Base-by-base conservation (phyloP, 805 yeast species). In the Yarrowia sp. region DNA sequence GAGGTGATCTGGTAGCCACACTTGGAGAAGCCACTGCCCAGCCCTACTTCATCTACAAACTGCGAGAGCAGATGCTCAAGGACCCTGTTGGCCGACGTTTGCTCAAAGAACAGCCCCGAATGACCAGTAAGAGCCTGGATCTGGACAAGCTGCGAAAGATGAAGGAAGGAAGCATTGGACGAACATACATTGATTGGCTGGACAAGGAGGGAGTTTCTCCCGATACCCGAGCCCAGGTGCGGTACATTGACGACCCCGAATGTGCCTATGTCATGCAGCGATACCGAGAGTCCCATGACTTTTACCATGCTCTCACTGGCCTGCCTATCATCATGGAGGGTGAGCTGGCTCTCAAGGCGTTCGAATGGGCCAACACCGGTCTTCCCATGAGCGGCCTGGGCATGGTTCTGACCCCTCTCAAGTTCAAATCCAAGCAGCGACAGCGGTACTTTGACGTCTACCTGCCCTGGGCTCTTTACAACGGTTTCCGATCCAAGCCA, bases 341-440 rank as follows among this genome's bases (percentile, higher is more conserved):
- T n/a, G 99, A 95, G 75, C 88, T 95, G 66, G 92, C 97, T 0
- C 89, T 95, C 19, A 95, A 95, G 77, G 89, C 92, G 56, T 87
- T 95, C 72, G 99, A 94, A 77, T 96, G 88, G 74, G 89, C 95
- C 74, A 94, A 95, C 76, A 84, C 94, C 69, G 96, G 96, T 5
- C 86, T 95, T 53, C 98, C 98, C 14, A 93, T 94, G 96, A 92
- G 97, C 3, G 97, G 97, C 0, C 76, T 95, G 63, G 98, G 97
- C 0, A 93, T 97, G 0, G 72, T 91, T n/a, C 84, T 92, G 71
- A 97, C 97, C 3, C 97, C 97, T 0, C 83, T 89, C 73, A 84
- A 93, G 70, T 82, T 94, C 68, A 87, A 85, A 67, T 78, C 82
- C 2, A 80, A 83, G 63, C 92, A 91, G 73, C 86, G 87, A 69